Percentiles rank a stretch among this genome's conserved stretches.
phyloP scores from a whole-genome alignment of 768 basidiomycete genomes.

The Ephemerocybe angulata region DNA sequence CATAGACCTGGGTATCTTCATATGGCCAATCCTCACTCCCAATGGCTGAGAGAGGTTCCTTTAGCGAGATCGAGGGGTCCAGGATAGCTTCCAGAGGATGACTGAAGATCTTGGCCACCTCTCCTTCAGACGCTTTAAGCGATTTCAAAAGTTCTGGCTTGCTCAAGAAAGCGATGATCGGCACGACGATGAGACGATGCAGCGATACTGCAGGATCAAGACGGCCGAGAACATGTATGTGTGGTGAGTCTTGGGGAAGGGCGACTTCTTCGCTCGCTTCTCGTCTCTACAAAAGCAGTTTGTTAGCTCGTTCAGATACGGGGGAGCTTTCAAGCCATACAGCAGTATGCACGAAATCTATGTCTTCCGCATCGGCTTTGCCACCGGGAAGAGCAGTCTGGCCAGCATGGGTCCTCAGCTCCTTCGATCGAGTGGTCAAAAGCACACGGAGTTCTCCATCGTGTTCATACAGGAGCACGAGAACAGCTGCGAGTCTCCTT shows the following conservation, averaged over 20 bases:
- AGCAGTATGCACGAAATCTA: constrained; percentile 63
- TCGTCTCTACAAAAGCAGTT: constrained; percentile 48
- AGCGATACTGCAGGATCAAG: constrained; percentile 68
- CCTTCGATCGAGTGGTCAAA: constrained; percentile 81
- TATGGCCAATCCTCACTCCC: constrained; percentile 81
- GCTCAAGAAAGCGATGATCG: constrained; percentile 70
- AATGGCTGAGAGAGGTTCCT: constrained; percentile 46
- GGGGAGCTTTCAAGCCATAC: constrained; percentile 41
- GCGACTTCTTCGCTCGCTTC: constrained; percentile 87
- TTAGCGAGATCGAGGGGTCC: constrained; percentile 50
- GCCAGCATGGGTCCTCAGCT: constrained; percentile 69
- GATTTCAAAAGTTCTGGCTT: constrained; percentile 45
- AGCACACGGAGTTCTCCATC: constrained; percentile 66
- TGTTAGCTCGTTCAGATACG: neutral
- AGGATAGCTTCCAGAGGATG: constrained; percentile 74
- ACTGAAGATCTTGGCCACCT: constrained; percentile 78
- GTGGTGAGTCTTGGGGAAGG: constrained; percentile 53
- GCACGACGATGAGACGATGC: constrained; percentile 69
- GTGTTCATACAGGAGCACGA: constrained; percentile 77
- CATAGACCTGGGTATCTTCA: constrained; percentile 59
- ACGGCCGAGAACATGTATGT: constrained; percentile 56
- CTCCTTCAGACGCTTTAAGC: constrained; percentile 54
- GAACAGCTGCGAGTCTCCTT: constrained; percentile 65
- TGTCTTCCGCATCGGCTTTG: constrained; percentile 64
- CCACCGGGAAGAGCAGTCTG: constrained; percentile 85